Evolutionary conservation across 2,329 filamentous ascomycete genomes (phyloP).

Genomic region (Fusarium poae): DNA sequence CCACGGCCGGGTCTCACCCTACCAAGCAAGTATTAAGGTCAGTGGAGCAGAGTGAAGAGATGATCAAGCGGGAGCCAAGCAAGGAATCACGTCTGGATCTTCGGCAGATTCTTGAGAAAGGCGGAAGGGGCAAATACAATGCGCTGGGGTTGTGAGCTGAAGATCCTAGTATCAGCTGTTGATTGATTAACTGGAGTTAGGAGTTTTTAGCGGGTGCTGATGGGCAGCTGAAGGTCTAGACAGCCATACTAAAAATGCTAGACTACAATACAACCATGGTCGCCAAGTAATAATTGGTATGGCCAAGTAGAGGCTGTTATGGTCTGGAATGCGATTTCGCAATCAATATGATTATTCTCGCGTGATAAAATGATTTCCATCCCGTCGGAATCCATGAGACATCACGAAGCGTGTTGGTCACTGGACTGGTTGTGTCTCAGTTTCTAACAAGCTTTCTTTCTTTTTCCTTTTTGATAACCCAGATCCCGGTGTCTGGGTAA

Average conservation of each 20-base stretch:
- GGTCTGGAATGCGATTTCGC: conserved; percentile 44
- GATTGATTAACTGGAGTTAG: conserved; percentile 6
- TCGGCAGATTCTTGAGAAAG: conserved; percentile 48
- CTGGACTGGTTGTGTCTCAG: conserved; percentile 32
- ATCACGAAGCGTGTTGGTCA: conserved; percentile 16
- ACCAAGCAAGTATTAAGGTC: conserved; percentile 15
- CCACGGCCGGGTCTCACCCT: conserved; percentile 25
- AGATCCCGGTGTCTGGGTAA: conserved; percentile 6
- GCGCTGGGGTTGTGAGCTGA: conserved; percentile 53
- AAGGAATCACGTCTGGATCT: conserved; percentile 42
- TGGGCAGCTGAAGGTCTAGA: conserved; percentile 29
- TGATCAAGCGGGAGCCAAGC: conserved; percentile 30
- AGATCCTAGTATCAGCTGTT: conserved; percentile 1
- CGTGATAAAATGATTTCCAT: conserved; percentile 22
- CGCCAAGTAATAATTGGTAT: conserved; percentile 26
- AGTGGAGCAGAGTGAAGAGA: conserved; percentile 14
- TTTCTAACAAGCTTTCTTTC: conserved; percentile 19
- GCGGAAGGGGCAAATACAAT: conserved; percentile 52
- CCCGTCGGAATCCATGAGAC: conserved; percentile 8
- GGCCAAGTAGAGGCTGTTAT: conserved; percentile 28
- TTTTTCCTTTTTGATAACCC: not conserved
- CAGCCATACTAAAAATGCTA: not conserved
- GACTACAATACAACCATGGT: conserved; percentile 26
- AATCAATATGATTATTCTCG: conserved; percentile 18
- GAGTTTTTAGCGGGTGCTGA: conserved; percentile 34